These are phyloP conservation scores for Themeda triandra DNA, from an alignment of 176 grass and related monocot genomes.

Conservation along the genomic window DNA sequence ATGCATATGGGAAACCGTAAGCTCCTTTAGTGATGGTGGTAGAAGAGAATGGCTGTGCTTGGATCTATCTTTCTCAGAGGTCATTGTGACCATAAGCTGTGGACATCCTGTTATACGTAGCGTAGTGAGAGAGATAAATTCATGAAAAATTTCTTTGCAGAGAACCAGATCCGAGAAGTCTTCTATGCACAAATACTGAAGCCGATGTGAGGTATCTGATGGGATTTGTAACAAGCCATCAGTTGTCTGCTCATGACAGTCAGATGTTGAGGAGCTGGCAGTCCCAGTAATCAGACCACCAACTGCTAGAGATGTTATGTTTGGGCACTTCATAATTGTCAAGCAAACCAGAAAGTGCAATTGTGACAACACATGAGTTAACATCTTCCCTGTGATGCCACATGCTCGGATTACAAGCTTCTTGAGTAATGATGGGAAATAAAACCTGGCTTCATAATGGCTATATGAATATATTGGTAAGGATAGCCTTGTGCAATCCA, in stretches of 20 bases:
- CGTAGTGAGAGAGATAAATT: not conserved
- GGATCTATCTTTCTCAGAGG: not conserved
- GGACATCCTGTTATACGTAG: not conserved
- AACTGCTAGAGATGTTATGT: not conserved
- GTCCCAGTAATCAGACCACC: not conserved
- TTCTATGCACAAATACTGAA: not conserved
- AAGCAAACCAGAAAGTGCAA: not conserved
- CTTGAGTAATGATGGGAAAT: not conserved
- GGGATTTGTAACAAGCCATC: not conserved
- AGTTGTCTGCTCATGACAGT: not conserved
- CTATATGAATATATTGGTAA: not conserved
- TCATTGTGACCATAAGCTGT: not conserved
- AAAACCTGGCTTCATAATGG: not conserved
- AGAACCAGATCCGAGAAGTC: not conserved
- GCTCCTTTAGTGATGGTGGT: not conserved
- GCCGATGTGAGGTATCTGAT: not conserved
- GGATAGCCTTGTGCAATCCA: not conserved
- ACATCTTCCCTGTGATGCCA: constrained; percentile 2
- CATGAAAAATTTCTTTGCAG: not conserved
- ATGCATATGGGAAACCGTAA: not conserved
- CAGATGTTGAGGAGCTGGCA: not conserved
- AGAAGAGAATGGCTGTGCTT: not conserved
- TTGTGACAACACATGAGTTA: not conserved
- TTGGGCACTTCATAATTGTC: not conserved
- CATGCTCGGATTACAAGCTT: not conserved